phyloP scores from a whole-genome alignment of 2,329 filamentous ascomycete genomes.

The Aspergillus texensis region DNA sequence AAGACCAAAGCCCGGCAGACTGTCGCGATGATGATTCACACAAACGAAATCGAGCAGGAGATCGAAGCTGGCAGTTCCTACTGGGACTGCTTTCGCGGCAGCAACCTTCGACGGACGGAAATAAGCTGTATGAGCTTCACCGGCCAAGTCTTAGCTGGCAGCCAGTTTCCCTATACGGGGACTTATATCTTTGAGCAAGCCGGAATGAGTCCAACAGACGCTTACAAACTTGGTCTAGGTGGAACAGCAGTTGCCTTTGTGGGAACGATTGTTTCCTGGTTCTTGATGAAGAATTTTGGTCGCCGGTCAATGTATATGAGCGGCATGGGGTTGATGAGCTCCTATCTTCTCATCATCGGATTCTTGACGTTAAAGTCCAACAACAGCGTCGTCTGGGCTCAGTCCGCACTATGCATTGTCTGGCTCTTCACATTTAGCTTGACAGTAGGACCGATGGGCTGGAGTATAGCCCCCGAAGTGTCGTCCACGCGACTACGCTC shows the following conservation, averaged over 20 bases:
- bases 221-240: conserved; percentile 53
- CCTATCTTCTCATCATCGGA: conserved; percentile 35
- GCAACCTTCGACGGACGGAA: conserved; percentile 44
- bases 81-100: conserved; percentile 33
- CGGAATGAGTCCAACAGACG: conserved; percentile 45
- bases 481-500: conserved; percentile 58
- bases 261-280: conserved; percentile 57
- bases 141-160: conserved; percentile 35
- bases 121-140: conserved; percentile 42
- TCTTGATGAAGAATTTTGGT: conserved; percentile 41
- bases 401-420: conserved; percentile 53
- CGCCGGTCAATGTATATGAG: conserved; percentile 43
- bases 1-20: conserved; percentile 49
- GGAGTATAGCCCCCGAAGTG: conserved; percentile 56
- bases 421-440: conserved; percentile 60
- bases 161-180: conserved; percentile 33
- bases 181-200: conserved; percentile 43
- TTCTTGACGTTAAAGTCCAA: conserved; percentile 15
- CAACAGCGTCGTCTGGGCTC: conserved; percentile 29
- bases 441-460: conserved; percentile 58
- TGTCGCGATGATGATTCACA: conserved; percentile 60
- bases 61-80: conserved; percentile 25
- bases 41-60: conserved; percentile 45
- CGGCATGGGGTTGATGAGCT: conserved; percentile 27
- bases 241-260: conserved; percentile 64